phyloP scores from a whole-genome alignment of 352 stramenopile genomes.

The Halophytophthora polymorphica region DNA sequence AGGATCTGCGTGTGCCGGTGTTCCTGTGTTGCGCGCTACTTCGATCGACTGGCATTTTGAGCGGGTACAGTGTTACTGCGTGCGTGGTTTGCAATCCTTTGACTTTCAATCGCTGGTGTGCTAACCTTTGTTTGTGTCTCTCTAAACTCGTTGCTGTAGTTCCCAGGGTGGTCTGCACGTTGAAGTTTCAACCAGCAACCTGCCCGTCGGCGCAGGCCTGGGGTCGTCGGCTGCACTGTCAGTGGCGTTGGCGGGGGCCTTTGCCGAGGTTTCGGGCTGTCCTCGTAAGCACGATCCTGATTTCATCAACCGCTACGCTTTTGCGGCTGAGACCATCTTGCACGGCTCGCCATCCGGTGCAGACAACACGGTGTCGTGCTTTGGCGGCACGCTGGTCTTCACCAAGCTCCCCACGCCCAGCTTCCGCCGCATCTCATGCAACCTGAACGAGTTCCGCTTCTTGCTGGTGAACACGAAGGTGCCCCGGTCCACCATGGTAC shows the following conservation, averaged over 20 bases:
- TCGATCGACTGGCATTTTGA: constrained; percentile 30
- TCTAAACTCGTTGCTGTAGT: constrained; percentile 1
- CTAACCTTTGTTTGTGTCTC: constrained; percentile 4
- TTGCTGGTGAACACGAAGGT: constrained; percentile 91
- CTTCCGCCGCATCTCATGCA: constrained; percentile 41
- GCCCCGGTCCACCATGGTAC: constrained; percentile 81
- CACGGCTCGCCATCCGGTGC: constrained; percentile 90
- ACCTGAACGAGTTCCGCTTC: constrained; percentile 76
- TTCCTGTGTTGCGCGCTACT: constrained; percentile 65
- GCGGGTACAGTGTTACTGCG: constrained; percentile 9
- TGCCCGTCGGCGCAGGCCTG: constrained; percentile 88
- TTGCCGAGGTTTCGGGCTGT: constrained; percentile 35
- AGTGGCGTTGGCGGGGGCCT: constrained; percentile 74
- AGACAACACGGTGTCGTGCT: constrained; percentile 91
- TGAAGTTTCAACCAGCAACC: constrained; percentile 39
- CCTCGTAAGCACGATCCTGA: constrained; percentile 27
- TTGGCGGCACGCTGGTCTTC: constrained; percentile 85
- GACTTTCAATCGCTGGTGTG: too few relatives aligned
- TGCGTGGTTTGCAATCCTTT: too few relatives aligned
- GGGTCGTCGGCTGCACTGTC: constrained; percentile 90
- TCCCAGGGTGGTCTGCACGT: constrained; percentile 36
- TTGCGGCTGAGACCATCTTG: constrained; percentile 84
- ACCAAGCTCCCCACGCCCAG: constrained; percentile 44
- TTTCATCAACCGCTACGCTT: constrained; percentile 86
- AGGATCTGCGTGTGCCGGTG: constrained; percentile 44